phyloP scores from a whole-genome alignment of 306 rosid genomes.

The Albizia julibrissin region DNA sequence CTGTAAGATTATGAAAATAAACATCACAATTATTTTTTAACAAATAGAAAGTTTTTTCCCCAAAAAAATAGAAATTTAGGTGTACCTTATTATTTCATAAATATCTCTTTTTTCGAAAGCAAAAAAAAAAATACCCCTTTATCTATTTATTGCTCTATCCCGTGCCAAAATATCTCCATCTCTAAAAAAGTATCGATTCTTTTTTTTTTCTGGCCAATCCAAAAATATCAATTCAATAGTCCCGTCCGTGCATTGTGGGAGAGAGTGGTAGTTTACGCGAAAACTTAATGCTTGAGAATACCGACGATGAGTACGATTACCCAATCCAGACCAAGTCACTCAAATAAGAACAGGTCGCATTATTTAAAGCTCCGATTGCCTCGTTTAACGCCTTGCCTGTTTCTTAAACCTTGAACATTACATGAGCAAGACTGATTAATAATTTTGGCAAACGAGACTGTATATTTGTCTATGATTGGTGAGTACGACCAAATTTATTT shows the following conservation, averaged over 20 bases:
- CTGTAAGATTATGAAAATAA: too few relatives aligned
- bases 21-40: neutral
- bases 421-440: neutral
- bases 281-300: too few relatives aligned
- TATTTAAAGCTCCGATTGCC: neutral
- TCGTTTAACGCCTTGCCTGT: neutral
- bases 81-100: too few relatives aligned
- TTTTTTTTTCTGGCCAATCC: too few relatives aligned
- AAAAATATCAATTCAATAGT: too few relatives aligned
- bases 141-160: neutral
- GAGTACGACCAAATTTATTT: neutral
- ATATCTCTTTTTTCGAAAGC: too few relatives aligned
- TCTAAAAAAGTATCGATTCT: too few relatives aligned
- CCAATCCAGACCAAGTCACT: too few relatives aligned
- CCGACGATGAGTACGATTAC: too few relatives aligned
- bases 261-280: too few relatives aligned
- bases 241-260: too few relatives aligned
- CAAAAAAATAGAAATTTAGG: neutral
- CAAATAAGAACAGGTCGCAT: neutral
- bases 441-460: neutral
- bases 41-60: neutral
- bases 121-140: neutral
- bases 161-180: neutral
- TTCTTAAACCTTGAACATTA: neutral
- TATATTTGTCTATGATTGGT: neutral